These are phyloP conservation scores for Cucurbita pepo DNA, from an alignment of 306 rosid genomes.

Conservation along the genomic window DNA sequence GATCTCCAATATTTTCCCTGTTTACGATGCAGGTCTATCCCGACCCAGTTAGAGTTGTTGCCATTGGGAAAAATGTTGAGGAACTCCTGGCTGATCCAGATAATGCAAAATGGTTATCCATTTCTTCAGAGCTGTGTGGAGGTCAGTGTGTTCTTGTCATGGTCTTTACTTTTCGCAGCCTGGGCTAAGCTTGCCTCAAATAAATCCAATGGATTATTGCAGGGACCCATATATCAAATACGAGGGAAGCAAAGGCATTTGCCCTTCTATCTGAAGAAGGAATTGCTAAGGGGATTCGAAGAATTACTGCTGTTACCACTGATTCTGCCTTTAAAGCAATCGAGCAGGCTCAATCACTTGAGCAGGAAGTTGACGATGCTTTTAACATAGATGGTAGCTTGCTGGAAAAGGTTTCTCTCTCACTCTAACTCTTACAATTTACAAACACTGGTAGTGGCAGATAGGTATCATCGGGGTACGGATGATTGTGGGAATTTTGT, in stretches of 20 bases:
- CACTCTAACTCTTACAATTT: background rate
- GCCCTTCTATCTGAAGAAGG: slow-evolving; percentile 96
- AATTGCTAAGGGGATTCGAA: slow-evolving; percentile 85
- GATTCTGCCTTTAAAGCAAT: slow-evolving; percentile 48
- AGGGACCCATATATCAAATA: slow-evolving; percentile 91
- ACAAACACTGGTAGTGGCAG: background rate
- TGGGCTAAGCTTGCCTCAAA: slow-evolving; percentile 6
- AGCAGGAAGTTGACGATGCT: slow-evolving; percentile 61
- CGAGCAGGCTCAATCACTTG: slow-evolving; percentile 47
- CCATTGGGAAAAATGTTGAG: slow-evolving; percentile 70
- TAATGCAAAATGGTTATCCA: slow-evolving; percentile 54
- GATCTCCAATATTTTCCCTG: slow-evolving; percentile 6
- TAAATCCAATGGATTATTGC: slow-evolving; percentile 12
- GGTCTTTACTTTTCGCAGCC: slow-evolving; percentile 1
- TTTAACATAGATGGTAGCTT: slow-evolving; percentile 46
- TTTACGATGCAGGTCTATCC: slow-evolving; percentile 66
- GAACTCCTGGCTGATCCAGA: slow-evolving; percentile 71
- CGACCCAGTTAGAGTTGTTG: slow-evolving; percentile 88
- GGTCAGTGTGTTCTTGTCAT: slow-evolving; percentile 28
- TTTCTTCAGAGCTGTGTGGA: slow-evolving; percentile 86
- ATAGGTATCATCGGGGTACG: background rate
- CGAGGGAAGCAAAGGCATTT: slow-evolving; percentile 85
- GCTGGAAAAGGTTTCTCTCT: slow-evolving; percentile 62
- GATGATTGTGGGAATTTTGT: background rate
- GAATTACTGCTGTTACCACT: slow-evolving; percentile 94